Evolutionary conservation across 352 stramenopile species (phyloP).

Genomic region (Globisporangium cylindrosporum): DNA sequence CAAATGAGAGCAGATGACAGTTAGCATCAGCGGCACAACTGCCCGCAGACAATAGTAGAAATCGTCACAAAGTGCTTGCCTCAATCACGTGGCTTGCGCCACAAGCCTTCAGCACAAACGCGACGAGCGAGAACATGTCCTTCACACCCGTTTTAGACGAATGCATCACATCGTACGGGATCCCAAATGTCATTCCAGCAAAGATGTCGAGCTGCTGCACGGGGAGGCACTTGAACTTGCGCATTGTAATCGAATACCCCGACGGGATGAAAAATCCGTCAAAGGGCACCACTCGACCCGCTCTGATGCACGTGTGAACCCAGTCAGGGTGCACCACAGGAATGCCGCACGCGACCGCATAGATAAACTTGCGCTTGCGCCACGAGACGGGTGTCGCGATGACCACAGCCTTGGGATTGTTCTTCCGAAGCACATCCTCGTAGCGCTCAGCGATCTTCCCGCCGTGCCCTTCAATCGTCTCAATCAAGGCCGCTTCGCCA

Average conservation of each 20-base stretch:
- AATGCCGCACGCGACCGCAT: slow-evolving; percentile 76
- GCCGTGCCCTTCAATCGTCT: slow-evolving; percentile 66
- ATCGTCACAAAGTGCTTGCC: slow-evolving; percentile 25
- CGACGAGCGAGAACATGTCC: slow-evolving; percentile 40
- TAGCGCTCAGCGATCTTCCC: slow-evolving; percentile 50
- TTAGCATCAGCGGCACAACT: neutral
- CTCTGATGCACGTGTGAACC: slow-evolving; percentile 63
- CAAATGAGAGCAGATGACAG: neutral
- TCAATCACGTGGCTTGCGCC: slow-evolving; percentile 57
- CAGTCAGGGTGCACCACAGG: slow-evolving; percentile 80
- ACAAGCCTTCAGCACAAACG: slow-evolving; percentile 62
- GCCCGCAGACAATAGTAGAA: neutral
- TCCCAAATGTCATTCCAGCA: slow-evolving; percentile 53
- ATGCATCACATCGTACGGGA: slow-evolving; percentile 46
- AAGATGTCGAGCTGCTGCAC: slow-evolving; percentile 59
- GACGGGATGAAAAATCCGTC: slow-evolving; percentile 69
- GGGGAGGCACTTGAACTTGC: slow-evolving; percentile 60
- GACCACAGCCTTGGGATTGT: slow-evolving; percentile 56
- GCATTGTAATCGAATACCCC: slow-evolving; percentile 57
- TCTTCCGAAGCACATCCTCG: slow-evolving; percentile 45
- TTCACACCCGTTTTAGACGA: slow-evolving; percentile 32
- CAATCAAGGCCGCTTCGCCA: slow-evolving; percentile 42
- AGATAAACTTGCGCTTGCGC: slow-evolving; percentile 82
- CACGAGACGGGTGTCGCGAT: slow-evolving; percentile 73
- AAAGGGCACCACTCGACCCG: slow-evolving; percentile 48